These are phyloP conservation scores for Morella rubra DNA, from an alignment of 306 rosid species.

Conservation along the genomic window DNA sequence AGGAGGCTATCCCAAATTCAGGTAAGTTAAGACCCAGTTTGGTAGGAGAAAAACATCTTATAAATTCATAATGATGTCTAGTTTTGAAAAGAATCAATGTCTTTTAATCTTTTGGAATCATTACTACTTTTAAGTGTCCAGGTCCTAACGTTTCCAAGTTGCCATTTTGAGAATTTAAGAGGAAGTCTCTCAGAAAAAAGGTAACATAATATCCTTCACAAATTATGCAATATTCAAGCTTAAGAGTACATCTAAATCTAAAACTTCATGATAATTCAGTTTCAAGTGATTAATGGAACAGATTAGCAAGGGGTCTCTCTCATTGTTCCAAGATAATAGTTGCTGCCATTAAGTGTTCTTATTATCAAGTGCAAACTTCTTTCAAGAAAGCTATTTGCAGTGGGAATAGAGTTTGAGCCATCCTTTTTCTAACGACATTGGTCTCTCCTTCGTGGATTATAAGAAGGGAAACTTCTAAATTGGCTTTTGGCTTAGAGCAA, in stretches of 20 bases:
- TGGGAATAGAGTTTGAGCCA: background rate
- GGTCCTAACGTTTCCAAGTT: background rate
- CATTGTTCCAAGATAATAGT: background rate
- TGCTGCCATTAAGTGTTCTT: background rate
- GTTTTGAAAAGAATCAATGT: background rate
- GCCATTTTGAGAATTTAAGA: background rate
- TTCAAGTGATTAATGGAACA: background rate
- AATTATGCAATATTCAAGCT: background rate
- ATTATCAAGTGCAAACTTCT: background rate
- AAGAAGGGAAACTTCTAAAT: constrained; percentile 5
- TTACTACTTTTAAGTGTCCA: background rate
- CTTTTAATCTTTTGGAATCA: background rate
- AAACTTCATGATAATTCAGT: background rate
- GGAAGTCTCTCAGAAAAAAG: background rate
- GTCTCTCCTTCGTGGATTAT: background rate
- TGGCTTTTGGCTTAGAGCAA: background rate
- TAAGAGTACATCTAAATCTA: background rate
- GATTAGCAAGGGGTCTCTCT: background rate
- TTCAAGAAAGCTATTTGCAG: background rate
- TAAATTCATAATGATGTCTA: background rate
- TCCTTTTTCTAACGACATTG: background rate
- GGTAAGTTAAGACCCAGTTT: background rate
- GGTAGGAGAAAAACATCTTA: background rate
- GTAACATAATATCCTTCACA: background rate
- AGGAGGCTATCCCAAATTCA: background rate